Conservation (phyloP, 106 monocot species). For the Dioscorea dumetorum region DNA sequence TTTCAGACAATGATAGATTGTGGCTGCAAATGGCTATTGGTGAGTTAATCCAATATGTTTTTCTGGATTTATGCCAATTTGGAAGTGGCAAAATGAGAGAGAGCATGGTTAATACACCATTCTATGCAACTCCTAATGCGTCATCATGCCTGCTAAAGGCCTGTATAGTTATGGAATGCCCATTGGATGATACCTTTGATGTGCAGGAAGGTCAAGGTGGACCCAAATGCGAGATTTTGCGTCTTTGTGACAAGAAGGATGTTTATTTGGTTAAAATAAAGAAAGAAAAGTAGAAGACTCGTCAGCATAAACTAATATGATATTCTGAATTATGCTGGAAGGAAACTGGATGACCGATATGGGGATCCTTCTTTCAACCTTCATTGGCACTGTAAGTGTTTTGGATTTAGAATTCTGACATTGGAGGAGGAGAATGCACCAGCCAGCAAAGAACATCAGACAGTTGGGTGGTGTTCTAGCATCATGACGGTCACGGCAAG, state of each 20-base stretch:
- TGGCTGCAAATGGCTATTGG: slow-evolving; percentile 61
- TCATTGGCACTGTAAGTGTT: no score
- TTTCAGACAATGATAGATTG: slow-evolving; percentile 28
- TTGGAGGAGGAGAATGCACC: no score
- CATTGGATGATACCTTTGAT: slow-evolving; percentile 5
- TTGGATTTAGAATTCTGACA: no score
- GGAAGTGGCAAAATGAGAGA: slow-evolving; percentile 33
- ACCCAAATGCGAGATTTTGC: slow-evolving; percentile 32
- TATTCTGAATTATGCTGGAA: no score
- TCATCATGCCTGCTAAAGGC: slow-evolving; percentile 49
- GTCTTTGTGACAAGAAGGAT: slow-evolving; percentile 34
- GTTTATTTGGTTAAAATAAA: slow-evolving; percentile 38
- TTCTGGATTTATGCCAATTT: slow-evolving; percentile 40
- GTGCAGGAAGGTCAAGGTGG: slow-evolving; percentile 20
- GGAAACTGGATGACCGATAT: no score
- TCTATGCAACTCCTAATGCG: slow-evolving; percentile 51
- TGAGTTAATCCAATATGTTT: slow-evolving; percentile 32
- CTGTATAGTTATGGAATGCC: slow-evolving; percentile 50
- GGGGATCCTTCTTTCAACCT: no score
- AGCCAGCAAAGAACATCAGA: no score
- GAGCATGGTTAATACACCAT: slow-evolving; percentile 31
- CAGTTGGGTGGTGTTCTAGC: no score
- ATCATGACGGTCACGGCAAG: no score
- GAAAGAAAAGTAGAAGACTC: neutral
- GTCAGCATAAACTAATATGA: no score